Percentiles rank a stretch among this genome's conserved stretches.
phyloP scores from a whole-genome alignment of 2,329 filamentous ascomycete genomes.

The Seiridium cupressi region DNA sequence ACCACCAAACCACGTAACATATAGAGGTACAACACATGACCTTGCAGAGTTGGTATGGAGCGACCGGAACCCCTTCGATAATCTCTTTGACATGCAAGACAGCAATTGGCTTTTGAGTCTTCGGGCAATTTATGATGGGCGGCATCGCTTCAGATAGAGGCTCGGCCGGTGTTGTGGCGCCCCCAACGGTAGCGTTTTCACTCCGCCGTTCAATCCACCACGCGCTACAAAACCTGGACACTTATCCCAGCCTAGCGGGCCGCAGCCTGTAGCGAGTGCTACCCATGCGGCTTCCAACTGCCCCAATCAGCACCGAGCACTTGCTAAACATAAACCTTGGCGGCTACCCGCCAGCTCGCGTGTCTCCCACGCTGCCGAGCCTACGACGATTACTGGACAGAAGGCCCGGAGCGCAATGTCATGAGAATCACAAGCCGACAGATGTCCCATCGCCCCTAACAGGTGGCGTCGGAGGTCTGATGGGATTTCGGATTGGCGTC shows the following conservation, averaged over 20 bases:
- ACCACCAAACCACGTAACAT: too few relatives aligned
- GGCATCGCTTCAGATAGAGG: too few relatives aligned
- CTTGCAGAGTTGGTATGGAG: too few relatives aligned
- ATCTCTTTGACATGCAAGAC: too few relatives aligned
- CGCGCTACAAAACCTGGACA: neutral
- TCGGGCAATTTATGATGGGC: too few relatives aligned
- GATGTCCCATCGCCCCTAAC: too few relatives aligned
- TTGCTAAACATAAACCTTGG: neutral
- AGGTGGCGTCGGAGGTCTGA: too few relatives aligned
- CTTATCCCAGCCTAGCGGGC: neutral
- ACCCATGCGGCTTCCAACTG: neutral
- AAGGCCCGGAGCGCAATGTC: neutral
- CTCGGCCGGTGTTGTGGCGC: neutral
- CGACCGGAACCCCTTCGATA: too few relatives aligned
- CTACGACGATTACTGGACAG: neutral
- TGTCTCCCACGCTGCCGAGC: neutral
- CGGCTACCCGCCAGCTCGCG: neutral
- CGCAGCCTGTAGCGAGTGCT: neutral
- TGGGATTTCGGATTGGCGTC: neutral
- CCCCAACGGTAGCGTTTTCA: neutral
- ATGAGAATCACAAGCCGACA: neutral
- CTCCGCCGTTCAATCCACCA: neutral
- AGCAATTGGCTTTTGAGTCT: too few relatives aligned
- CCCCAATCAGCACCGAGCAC: slow-evolving; percentile 3
- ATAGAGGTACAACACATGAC: too few relatives aligned